These are phyloP conservation scores for Cystofilobasidium macerans DNA, from an alignment of 768 basidiomycete species.

Conservation along the genomic window DNA sequence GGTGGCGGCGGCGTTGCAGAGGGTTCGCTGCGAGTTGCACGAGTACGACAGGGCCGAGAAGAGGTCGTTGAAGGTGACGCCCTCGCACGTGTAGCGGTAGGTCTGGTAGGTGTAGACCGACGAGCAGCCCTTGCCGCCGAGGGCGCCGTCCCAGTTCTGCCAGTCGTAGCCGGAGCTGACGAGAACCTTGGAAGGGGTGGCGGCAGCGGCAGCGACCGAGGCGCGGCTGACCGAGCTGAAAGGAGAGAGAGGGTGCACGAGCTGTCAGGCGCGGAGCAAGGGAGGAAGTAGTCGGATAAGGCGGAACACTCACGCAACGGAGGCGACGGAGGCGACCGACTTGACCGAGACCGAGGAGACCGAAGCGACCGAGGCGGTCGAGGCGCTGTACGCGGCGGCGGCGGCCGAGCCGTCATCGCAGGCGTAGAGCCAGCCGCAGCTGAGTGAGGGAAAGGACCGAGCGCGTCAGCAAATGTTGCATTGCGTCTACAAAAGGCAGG, in stretches of 20 bases:
- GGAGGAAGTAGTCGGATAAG: too few species aligned
- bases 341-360: neutral
- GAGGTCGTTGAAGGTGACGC: neutral
- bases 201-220: neutral
- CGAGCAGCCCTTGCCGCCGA: neutral
- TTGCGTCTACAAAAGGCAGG: neutral
- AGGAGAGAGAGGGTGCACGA: too few species aligned
- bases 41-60: neutral
- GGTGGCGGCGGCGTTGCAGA: slow-evolving; percentile 4
- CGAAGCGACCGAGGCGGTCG: neutral
- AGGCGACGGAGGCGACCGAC: too few species aligned
- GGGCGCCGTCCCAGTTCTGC: neutral
- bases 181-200: neutral
- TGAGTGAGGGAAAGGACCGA: neutral
- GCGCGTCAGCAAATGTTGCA: neutral
- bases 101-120: neutral
- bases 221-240: neutral
- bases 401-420: neutral
- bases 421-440: neutral
- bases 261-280: too few species aligned
- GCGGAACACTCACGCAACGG: too few species aligned
- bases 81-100: neutral
- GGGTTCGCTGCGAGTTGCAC: neutral
- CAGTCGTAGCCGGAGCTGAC: neutral
- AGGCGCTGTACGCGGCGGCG: neutral